phyloP scores from a whole-genome alignment of 2,329 filamentous ascomycete species.

The Xylariaceae sp. region DNA sequence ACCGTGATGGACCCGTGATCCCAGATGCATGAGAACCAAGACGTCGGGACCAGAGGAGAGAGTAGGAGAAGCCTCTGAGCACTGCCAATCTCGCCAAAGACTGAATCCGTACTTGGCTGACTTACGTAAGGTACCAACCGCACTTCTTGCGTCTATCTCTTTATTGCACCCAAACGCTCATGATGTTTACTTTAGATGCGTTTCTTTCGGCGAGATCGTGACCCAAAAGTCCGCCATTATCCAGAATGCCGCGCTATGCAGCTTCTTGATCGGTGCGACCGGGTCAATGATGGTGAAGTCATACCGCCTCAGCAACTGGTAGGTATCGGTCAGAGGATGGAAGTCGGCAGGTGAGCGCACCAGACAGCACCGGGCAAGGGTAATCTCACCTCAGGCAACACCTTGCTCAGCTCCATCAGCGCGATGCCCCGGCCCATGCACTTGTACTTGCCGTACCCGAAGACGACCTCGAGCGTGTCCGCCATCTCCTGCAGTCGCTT shows the following conservation, averaged over 20 bases:
- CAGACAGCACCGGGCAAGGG: background rate
- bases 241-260: slow-evolving; percentile 26
- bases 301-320: slow-evolving; percentile 21
- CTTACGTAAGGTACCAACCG: too few species aligned
- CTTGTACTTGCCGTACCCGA: slow-evolving; percentile 8
- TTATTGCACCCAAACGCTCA: too few species aligned
- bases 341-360: background rate
- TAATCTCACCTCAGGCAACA: slow-evolving; percentile 7
- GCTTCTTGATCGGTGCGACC: slow-evolving; percentile 24
- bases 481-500: slow-evolving; percentile 4
- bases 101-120: too few species aligned
- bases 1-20: too few species aligned
- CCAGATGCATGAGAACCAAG: too few species aligned
- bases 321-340: slow-evolving; percentile 14
- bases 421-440: slow-evolving; percentile 8
- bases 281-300: slow-evolving; percentile 28
- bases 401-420: slow-evolving; percentile 8
- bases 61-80: too few species aligned
- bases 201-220: slow-evolving; percentile 12
- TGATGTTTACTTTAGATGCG: too few species aligned
- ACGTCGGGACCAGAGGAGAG: too few species aligned
- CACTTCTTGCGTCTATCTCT: too few species aligned
- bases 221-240: slow-evolving; percentile 30
- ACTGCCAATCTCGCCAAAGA: too few species aligned
- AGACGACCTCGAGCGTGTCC: slow-evolving; percentile 9